Base-by-base conservation (phyloP, 1,139 yeast genomes). In the Yamadazyma atmosphaerica region DNA sequence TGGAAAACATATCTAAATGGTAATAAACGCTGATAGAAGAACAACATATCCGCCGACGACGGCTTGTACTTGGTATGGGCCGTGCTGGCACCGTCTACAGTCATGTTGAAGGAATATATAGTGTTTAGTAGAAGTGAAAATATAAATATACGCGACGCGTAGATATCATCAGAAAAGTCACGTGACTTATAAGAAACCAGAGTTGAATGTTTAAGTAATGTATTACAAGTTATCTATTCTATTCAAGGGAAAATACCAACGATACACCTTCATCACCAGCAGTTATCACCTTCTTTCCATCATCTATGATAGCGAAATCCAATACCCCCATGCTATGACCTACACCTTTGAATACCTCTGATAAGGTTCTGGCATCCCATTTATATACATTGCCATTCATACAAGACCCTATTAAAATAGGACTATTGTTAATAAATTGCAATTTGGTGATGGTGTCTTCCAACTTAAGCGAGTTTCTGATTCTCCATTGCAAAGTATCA, bases 221-320 rank as follows among this genome's bases (percentile, higher is more conserved):
- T n/a, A n/a, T n/a, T n/a, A n/a, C n/a, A n/a, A n/a, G n/a, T n/a
- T n/a, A n/a, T n/a, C n/a, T n/a, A n/a, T 12, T 23, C 26, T 23
- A 23, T 21, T 34, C 25, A 25, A 16, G 25, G 10, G 27, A 5
- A 41, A 82, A 90, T 6, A 92, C 78, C 50, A 92, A 70, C 6
- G 95, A 81, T 25, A 92, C 97, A 49, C 96, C 96, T 60, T 92
- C 98, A 60, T 92, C 98, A 45, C 98, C 98, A n/a, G 97, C 98
- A 19, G 97, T 87, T 30, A 89, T 76, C 36, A 94, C 56, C 56
- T 84, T 81, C 41, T 74, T 74, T 30, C 87, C 90, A 33, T 75
- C 65, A n/a, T 79, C 79, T 29, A 71, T 58, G 33, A 81, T 54
- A 11, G 84, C 79, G 59, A 90, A 89, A 53, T 89, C 97, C 44